Base-by-base conservation (phyloP, 2,329 filamentous ascomycete genomes). In the Nannizzia gypsea region DNA sequence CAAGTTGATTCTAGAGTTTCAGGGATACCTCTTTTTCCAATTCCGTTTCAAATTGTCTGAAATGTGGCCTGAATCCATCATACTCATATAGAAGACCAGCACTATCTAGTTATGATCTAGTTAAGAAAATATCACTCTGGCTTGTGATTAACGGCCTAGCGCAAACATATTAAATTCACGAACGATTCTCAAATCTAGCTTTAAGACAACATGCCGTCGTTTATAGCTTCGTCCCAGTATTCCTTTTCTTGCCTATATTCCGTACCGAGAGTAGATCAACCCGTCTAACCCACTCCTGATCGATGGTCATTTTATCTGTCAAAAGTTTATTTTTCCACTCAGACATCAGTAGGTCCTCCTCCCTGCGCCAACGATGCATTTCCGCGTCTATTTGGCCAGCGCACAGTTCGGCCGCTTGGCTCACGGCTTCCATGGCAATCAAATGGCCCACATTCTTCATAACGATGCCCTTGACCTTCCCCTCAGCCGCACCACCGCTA, bases 401-500 rank as follows among this genome's bases (percentile, higher is more conserved):
- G 0, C 81, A 79, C 17, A 80, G 68, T 61, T 81, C 76, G 1
- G 89, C 91, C 63, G 85, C 87, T 67, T 82, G 77, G 1, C 67
- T 75, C 0, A 88, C 87, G 42, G 82, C 81, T 72, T 96, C 90
- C 82, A 96, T 88, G 0, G 91, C 87, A 28, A 96, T 82, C 46
- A 96, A 72, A 72, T 97, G 92, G 0, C 91, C 90, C 4, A 80
- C 78, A 0, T 80, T 80, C 28, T 86, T 74, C 6, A 93, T 73
- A 15, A 83, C 76, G 3, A 88, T 80, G 64, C 84, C 79, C 60
- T 77, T 79, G 1, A 96, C 90, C 52, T 83, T 78, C 0, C 87
- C 89, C 11, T 80, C 80, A n/a, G 55, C 87, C 81, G 17, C 89
- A 82, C 72, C 73, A 22, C 74, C 74, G 65, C 73, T 69, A 50